Conservation (phyloP, 345 rosid species). For the Heritiera fomes region DNA sequence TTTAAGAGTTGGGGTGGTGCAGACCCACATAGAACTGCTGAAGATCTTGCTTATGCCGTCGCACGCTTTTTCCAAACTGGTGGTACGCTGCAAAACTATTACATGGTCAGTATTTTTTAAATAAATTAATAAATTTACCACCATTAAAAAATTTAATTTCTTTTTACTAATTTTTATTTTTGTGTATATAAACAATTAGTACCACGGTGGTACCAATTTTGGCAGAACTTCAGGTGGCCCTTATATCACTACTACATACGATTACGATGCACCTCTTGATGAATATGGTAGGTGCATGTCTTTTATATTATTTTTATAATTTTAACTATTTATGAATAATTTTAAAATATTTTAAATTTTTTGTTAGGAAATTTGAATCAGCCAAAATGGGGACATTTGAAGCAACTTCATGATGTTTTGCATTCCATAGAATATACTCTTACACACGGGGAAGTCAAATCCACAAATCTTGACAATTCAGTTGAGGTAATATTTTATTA, state of each 20-base stretch:
- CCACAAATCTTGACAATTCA: conserved; percentile 38
- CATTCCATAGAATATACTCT: conserved; percentile 54
- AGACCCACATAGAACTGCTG: conserved; percentile 59
- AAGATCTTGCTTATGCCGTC: conserved; percentile 61
- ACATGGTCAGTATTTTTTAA: conserved; percentile 44
- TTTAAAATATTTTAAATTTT: neutral
- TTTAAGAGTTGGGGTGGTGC: conserved; percentile 58
- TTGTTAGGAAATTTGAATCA: conserved; percentile 63
- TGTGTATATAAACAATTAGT: conserved; percentile 33
- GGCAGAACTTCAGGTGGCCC: conserved; percentile 68
- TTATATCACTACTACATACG: conserved; percentile 62
- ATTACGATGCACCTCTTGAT: conserved; percentile 59
- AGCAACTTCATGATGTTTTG: conserved; percentile 57
- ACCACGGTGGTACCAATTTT: conserved; percentile 74
- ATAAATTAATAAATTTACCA: neutral
- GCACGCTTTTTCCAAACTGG: conserved; percentile 59
- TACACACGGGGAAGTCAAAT: conserved; percentile 50
- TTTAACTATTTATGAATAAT: neutral
- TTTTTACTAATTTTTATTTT: neutral
- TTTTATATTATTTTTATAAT: neutral
- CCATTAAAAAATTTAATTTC: neutral
- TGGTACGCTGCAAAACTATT: conserved; percentile 60
- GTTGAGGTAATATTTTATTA: conserved; percentile 31
- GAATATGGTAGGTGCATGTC: conserved; percentile 62
- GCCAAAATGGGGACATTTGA: conserved; percentile 81